Evolutionary conservation across 2,329 filamentous ascomycete genomes (phyloP).

Genomic region (Ophioceras dolichostomum): DNA sequence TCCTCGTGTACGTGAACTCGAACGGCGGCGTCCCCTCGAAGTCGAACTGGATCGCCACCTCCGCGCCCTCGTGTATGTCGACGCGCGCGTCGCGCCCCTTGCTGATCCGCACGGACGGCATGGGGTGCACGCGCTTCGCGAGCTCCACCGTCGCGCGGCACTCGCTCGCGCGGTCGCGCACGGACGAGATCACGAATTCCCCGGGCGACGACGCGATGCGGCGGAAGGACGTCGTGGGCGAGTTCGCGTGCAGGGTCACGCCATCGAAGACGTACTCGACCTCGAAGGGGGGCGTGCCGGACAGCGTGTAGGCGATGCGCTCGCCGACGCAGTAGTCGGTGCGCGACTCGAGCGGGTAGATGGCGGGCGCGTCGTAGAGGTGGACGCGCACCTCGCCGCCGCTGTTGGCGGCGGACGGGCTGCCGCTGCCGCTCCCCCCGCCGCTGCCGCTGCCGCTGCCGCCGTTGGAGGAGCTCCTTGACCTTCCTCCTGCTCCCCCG

Average conservation of each 20-base stretch:
- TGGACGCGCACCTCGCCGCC: constrained; percentile 76
- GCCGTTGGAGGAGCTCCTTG: constrained; percentile 34
- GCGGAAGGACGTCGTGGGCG: constrained; percentile 71
- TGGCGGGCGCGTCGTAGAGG: constrained; percentile 85
- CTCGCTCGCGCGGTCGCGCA: constrained; percentile 79
- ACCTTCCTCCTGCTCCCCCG: too few relatives aligned
- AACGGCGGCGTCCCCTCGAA: constrained; percentile 95
- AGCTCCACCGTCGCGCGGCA: constrained; percentile 74
- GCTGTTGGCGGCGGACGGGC: constrained; percentile 51
- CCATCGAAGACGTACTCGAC: constrained; percentile 86
- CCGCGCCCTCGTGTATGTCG: constrained; percentile 93
- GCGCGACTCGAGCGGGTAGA: constrained; percentile 74
- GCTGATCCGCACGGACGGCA: constrained; percentile 84
- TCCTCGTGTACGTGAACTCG: constrained; percentile 93
- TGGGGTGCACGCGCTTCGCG: constrained; percentile 74
- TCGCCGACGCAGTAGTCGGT: constrained; percentile 93
- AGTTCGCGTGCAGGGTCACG: constrained; percentile 64
- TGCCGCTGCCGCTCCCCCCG: not conserved
- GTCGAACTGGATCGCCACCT: constrained; percentile 86
- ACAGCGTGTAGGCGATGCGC: constrained; percentile 81
- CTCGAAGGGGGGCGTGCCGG: constrained; percentile 83
- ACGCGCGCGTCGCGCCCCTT: constrained; percentile 69
- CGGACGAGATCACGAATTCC: constrained; percentile 72
- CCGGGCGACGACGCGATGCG: constrained; percentile 88
- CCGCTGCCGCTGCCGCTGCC: too few relatives aligned